Evolutionary conservation across 176 grass and related monocot genomes (phyloP).

Genomic region (Leersia perrieri): DNA sequence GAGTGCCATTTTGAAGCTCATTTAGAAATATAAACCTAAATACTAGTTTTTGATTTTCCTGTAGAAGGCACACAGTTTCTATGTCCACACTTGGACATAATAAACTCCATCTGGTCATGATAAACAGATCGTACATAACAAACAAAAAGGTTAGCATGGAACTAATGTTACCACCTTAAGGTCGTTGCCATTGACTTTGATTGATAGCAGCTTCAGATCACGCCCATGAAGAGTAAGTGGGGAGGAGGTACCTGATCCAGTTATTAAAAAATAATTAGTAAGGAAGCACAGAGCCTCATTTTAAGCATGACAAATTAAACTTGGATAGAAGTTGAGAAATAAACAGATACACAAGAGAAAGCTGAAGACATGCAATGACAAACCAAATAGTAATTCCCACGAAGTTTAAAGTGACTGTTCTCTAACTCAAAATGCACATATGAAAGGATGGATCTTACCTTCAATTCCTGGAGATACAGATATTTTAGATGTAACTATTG

Average conservation of each 20-base stretch:
- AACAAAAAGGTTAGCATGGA: conserved; percentile 10
- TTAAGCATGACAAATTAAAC: conserved; percentile 9
- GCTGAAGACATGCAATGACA: background rate
- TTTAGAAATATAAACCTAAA: background rate
- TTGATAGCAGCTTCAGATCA: conserved; percentile 82
- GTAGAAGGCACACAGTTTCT: background rate
- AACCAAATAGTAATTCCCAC: conserved; percentile 13
- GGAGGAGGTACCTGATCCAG: conserved; percentile 49
- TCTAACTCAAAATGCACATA: background rate
- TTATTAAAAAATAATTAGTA: conserved; percentile 19
- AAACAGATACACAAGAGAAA: conserved; percentile 20
- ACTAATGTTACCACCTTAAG: conserved; percentile 52
- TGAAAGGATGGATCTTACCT: conserved; percentile 48
- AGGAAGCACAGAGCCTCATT: background rate
- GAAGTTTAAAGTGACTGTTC: background rate
- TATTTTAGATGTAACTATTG: conserved; percentile 86
- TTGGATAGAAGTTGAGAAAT: conserved; percentile 13
- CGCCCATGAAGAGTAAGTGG: conserved; percentile 78
- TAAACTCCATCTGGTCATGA: background rate
- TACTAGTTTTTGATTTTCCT: background rate
- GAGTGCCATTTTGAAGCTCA: background rate
- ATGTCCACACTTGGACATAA: background rate
- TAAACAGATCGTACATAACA: background rate
- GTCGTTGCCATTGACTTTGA: conserved; percentile 85
- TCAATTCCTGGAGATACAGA: conserved; percentile 64